Evolutionary conservation across 2,329 filamentous ascomycete species (phyloP).

Genomic region (Clonostachys solani): DNA sequence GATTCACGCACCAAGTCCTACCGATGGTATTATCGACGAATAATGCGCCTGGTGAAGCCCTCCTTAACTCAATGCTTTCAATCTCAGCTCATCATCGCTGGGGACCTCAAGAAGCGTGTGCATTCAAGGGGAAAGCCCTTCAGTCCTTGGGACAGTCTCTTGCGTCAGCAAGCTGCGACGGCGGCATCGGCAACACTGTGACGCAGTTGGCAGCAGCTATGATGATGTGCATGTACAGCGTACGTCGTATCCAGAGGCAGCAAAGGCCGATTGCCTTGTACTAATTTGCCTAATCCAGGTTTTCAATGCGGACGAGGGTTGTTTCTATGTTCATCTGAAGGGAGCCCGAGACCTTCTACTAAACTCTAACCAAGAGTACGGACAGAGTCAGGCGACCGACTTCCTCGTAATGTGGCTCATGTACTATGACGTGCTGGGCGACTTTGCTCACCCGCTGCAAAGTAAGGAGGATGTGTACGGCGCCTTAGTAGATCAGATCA

Average conservation of each 20-base stretch:
- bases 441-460: constrained; percentile 28
- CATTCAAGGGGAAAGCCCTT: constrained; percentile 35
- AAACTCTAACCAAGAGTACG: constrained; percentile 13
- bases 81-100: constrained; percentile 35
- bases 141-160: constrained; percentile 25
- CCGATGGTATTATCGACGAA: constrained; percentile 35
- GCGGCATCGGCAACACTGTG: constrained; percentile 12
- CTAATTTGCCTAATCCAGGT: constrained; percentile 23
- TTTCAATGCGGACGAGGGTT: constrained; percentile 40
- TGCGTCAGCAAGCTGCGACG: neutral
- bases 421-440: constrained; percentile 40
- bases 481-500: neutral
- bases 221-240: constrained; percentile 47
- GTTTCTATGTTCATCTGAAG: constrained; percentile 38
- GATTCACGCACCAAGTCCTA: constrained; percentile 37
- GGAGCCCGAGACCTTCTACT: constrained; percentile 32
- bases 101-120: constrained; percentile 30
- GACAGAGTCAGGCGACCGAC: constrained; percentile 14
- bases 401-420: constrained; percentile 43
- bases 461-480: constrained; percentile 1
- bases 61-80: constrained; percentile 38
- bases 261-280: neutral
- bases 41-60: constrained; percentile 25
- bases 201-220: constrained; percentile 39
- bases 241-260: too few relatives aligned